These are phyloP conservation scores for Calonectria leucothoes DNA, from an alignment of 2,329 filamentous ascomycete genomes.

Conservation along the genomic window DNA sequence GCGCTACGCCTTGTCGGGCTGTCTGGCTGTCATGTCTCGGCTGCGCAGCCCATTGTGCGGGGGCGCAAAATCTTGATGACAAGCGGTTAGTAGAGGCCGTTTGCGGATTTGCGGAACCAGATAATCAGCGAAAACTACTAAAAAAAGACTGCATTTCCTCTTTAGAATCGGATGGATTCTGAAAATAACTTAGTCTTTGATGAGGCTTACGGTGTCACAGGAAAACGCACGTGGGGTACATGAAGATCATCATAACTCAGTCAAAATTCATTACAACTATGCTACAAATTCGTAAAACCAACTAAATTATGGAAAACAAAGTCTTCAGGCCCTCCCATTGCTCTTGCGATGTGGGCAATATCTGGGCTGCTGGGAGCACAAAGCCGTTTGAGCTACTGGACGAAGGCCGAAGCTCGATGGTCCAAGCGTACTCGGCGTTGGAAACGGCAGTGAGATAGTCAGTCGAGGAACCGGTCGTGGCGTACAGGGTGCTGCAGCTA, in stretches of 20 bases:
- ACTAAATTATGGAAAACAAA: slow-evolving; percentile 20
- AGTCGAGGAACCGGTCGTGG: slow-evolving; percentile 59
- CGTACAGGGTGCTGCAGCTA: slow-evolving; percentile 71
- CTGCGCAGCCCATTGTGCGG: not conserved
- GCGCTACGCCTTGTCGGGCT: not conserved
- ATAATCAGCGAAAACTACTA: not conserved
- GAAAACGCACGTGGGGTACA: not conserved
- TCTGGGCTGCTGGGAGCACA: slow-evolving; percentile 55
- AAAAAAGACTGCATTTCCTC: not conserved
- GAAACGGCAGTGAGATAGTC: slow-evolving; percentile 59
- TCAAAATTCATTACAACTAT: not conserved
- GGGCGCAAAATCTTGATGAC: not conserved
- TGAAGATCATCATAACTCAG: not conserved
- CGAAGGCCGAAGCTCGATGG: slow-evolving; percentile 50
- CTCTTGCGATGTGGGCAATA: slow-evolving; percentile 47
- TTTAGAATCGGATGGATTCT: not conserved
- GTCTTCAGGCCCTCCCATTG: slow-evolving; percentile 31
- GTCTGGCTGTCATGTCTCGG: not conserved
- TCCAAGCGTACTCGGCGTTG: slow-evolving; percentile 55
- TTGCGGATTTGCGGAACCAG: not conserved
- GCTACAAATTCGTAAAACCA: not conserved
- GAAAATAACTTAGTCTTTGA: not conserved
- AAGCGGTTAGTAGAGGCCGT: not conserved
- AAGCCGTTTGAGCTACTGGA: slow-evolving; percentile 53
- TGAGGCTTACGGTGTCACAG: not conserved